A percentile compares a stretch with the other conserved stretches of the same genome.
Evolutionary conservation across 2,329 filamentous ascomycete species (phyloP).

Genomic region (Trichoderma koningiopsis): DNA sequence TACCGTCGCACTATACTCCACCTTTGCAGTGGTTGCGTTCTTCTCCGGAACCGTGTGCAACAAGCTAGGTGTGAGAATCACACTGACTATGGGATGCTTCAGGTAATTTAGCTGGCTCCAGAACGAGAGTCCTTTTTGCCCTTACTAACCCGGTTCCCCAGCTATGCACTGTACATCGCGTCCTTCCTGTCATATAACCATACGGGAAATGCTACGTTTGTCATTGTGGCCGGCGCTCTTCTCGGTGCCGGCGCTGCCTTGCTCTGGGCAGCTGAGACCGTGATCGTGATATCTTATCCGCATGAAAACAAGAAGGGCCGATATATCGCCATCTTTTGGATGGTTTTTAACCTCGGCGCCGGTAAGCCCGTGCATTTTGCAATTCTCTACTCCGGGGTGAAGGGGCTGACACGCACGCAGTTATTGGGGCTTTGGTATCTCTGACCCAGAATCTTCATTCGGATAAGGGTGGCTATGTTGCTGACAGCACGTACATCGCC

Average conservation of each 20-base stretch:
- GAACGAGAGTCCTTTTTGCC: constrained; percentile 57
- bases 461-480: constrained; percentile 51
- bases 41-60: neutral
- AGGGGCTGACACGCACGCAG: constrained; percentile 38
- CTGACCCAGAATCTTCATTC: constrained; percentile 67
- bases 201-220: constrained; percentile 68
- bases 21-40: neutral
- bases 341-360: constrained; percentile 89
- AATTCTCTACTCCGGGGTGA: neutral
- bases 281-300: constrained; percentile 90
- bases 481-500: constrained; percentile 79
- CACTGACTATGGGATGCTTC: constrained; percentile 67
- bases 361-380: constrained; percentile 36
- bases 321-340: constrained; percentile 91
- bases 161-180: constrained; percentile 73
- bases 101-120: constrained; percentile 68
- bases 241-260: constrained; percentile 78
- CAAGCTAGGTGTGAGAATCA: constrained; percentile 67
- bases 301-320: constrained; percentile 78
- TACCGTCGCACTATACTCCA: constrained; percentile 53
- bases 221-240: constrained; percentile 73
- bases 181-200: constrained; percentile 71
- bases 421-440: constrained; percentile 74
- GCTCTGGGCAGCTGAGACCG: constrained; percentile 79
- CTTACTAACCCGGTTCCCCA: constrained; percentile 69